Evolutionary conservation across 202 grass and related monocot species (phyloP).

Genomic region (Alloteropsis angusta): DNA sequence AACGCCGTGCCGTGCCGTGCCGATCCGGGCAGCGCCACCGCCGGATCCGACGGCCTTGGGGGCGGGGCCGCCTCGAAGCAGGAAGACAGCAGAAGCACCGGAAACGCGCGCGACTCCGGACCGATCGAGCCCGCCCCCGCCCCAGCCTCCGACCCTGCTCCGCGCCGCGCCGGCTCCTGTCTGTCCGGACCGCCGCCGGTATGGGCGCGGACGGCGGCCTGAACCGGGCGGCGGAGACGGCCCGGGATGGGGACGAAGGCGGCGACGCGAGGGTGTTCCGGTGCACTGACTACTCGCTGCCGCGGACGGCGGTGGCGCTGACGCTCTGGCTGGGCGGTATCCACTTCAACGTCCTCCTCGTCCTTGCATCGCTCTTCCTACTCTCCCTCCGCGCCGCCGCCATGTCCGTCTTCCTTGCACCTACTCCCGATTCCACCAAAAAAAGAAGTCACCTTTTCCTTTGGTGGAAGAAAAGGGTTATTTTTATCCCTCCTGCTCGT

Average conservation of each 20-base stretch:
- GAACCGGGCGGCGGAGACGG: background rate
- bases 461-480: background rate
- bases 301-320: slow-evolving; percentile 48
- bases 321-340: slow-evolving; percentile 75
- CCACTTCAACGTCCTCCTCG: slow-evolving; percentile 65
- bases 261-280: slow-evolving; percentile 34
- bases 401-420: slow-evolving; percentile 27
- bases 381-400: slow-evolving; percentile 57
- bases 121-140: background rate
- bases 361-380: slow-evolving; percentile 66
- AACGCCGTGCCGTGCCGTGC: background rate
- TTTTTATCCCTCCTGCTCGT: background rate
- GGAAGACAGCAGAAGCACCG: background rate
- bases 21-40: background rate
- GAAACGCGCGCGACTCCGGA: background rate
- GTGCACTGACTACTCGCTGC: slow-evolving; percentile 46
- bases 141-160: background rate
- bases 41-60: slow-evolving; percentile 5
- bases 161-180: background rate
- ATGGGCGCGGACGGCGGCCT: slow-evolving; percentile 32
- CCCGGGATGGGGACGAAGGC: background rate
- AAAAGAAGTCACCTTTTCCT: background rate
- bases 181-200: background rate
- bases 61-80: background rate
- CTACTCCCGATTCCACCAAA: background rate